Conservation (phyloP, 2,329 filamentous ascomycete species). For the Septoria linicola region DNA sequence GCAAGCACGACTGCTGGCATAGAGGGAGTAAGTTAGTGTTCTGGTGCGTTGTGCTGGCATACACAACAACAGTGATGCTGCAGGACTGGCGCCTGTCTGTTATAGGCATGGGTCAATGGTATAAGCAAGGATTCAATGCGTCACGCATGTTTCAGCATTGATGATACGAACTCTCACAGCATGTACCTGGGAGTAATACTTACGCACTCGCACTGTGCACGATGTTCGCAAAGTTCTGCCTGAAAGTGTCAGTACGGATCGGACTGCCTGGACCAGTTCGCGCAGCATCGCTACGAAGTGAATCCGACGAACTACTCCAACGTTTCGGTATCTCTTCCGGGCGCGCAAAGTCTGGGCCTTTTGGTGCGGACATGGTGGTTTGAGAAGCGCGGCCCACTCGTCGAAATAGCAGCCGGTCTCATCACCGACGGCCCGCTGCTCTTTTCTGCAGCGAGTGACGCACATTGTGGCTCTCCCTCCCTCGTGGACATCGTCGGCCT, state of each 20-base stretch:
- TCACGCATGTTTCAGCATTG: slow-evolving; percentile 23
- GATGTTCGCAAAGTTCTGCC: slow-evolving; percentile 14
- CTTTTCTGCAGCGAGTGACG: slow-evolving; percentile 8
- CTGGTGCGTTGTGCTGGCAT: slow-evolving; percentile 18
- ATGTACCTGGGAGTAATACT: slow-evolving; percentile 17
- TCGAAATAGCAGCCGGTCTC: slow-evolving; percentile 3
- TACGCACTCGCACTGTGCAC: background rate
- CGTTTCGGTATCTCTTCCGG: slow-evolving; percentile 6
- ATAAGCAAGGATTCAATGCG: slow-evolving; percentile 15
- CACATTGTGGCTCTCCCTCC: slow-evolving; percentile 19
- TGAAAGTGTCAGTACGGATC: slow-evolving; percentile 9
- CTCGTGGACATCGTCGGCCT: slow-evolving; percentile 14
- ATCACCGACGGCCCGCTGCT: background rate
- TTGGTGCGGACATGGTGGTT: slow-evolving; percentile 3
- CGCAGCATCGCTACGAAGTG: slow-evolving; percentile 9
- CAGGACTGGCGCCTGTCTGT: slow-evolving; percentile 12
- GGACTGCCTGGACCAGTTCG: slow-evolving; percentile 1
- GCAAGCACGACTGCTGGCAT: slow-evolving; percentile 5
- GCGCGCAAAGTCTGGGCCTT: slow-evolving; percentile 3
- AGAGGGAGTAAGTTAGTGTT: background rate
- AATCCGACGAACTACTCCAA: slow-evolving; percentile 7
- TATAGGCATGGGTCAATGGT: slow-evolving; percentile 19
- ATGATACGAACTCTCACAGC: slow-evolving; percentile 23
- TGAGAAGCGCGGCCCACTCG: background rate
- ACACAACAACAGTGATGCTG: slow-evolving; percentile 22